These are phyloP conservation scores for Penicillium bovifimosum DNA, from an alignment of 495 filamentous ascomycete species.

Conservation along the genomic window DNA sequence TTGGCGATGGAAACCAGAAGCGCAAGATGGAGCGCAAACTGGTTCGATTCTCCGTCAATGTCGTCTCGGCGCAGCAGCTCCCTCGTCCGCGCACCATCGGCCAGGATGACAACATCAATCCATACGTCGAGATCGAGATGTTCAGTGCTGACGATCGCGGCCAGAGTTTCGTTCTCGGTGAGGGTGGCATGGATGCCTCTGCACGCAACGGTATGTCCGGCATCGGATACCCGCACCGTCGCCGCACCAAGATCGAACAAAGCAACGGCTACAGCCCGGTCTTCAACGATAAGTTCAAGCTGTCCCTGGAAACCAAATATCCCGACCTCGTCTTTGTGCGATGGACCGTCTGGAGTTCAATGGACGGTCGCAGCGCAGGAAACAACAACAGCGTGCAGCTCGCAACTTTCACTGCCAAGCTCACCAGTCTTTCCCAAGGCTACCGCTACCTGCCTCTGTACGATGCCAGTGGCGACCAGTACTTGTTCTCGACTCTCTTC, in stretches of 20 bases:
- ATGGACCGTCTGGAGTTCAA: slow-evolving; percentile 82
- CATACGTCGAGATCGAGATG: slow-evolving; percentile 91
- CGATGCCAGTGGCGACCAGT: slow-evolving; percentile 82
- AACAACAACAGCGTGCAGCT: slow-evolving; percentile 60
- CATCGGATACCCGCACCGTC: slow-evolving; percentile 69
- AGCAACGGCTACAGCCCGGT: slow-evolving; percentile 90
- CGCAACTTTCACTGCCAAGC: slow-evolving; percentile 87
- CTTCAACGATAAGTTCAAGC: slow-evolving; percentile 69
- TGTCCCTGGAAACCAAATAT: slow-evolving; percentile 81
- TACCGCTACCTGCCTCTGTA: slow-evolving; percentile 95
- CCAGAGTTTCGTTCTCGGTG: slow-evolving; percentile 52
- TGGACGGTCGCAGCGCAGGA: slow-evolving; percentile 58
- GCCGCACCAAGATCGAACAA: slow-evolving; percentile 68
- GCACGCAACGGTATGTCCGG: slow-evolving; percentile 64
- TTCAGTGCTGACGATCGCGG: slow-evolving; percentile 89
- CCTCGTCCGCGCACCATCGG: slow-evolving; percentile 70
- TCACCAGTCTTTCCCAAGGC: slow-evolving; percentile 84
- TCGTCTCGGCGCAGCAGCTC: slow-evolving; percentile 91
- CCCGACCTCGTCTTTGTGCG: slow-evolving; percentile 90
- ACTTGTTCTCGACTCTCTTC: slow-evolving; percentile 90
- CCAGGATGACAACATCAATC: slow-evolving; percentile 71
- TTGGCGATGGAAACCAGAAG: slow-evolving; percentile 35
- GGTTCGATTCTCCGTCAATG: slow-evolving; percentile 75
- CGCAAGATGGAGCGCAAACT: slow-evolving; percentile 58
- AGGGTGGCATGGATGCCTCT: slow-evolving; percentile 66